Percentiles rank a stretch among this genome's conserved stretches.
Evolutionary conservation across 164 flowering plant species (phyloP).

Genomic region (Vitis cinerea): DNA sequence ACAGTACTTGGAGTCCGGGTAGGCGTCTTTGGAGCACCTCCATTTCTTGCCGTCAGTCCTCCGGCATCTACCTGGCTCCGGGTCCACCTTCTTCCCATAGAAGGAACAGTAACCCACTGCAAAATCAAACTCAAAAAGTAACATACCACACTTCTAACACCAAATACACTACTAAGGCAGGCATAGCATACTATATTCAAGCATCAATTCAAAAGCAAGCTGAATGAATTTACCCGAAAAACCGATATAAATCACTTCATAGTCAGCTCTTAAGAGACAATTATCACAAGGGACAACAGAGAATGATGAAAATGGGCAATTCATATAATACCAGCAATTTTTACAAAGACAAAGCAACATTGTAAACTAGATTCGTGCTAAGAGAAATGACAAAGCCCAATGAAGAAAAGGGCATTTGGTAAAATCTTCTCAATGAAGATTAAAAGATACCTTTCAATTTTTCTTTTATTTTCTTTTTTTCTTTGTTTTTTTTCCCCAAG

Average conservation of each 20-base stretch:
- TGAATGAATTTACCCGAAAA: too few relatives aligned
- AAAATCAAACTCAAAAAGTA: constrained; percentile 10
- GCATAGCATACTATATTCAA: neutral
- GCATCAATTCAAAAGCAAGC: too few relatives aligned
- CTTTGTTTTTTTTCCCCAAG: too few relatives aligned
- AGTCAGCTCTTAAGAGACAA: too few relatives aligned
- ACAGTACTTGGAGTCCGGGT: constrained; percentile 74
- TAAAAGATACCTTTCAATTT: too few relatives aligned
- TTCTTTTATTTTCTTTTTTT: too few relatives aligned
- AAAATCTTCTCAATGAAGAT: too few relatives aligned
- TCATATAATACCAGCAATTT: neutral
- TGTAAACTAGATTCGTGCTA: too few relatives aligned
- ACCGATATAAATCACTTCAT: too few relatives aligned
- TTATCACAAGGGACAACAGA: neutral
- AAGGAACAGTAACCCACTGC: constrained; percentile 71
- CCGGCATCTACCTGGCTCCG: constrained; percentile 75
- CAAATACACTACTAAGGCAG: neutral
- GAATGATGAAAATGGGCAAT: neutral
- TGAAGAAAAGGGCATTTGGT: too few relatives aligned
- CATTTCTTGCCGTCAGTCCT: constrained; percentile 81
- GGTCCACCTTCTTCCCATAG: constrained; percentile 71
- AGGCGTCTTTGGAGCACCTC: constrained; percentile 81
- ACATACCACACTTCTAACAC: neutral
- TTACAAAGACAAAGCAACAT: too few relatives aligned
- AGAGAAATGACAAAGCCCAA: too few relatives aligned